Base-by-base conservation (phyloP, 1,284 basidiomycete genomes). In the Puccinia sorghi region DNA sequence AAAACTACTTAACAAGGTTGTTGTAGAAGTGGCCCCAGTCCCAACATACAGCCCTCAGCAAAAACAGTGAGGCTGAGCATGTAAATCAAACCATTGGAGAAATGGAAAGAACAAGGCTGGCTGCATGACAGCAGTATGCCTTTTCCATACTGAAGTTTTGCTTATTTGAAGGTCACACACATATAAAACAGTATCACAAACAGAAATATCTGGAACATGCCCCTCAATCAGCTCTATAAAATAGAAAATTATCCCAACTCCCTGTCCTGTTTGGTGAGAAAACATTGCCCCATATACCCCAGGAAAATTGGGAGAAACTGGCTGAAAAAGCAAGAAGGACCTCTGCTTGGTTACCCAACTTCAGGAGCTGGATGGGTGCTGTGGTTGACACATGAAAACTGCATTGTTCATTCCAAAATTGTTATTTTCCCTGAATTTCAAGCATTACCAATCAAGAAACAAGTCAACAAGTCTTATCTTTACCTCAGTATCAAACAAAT, bases 391-490 rank as follows among this genome's bases (percentile, higher is more conserved):
- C 22, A 17, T 41, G 63, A 66, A 43, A 11, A 17, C 12, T 15
- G 17, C 6, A 69, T 71, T 20, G 20, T 56, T 5, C 69, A 71
- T 7, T 52, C 69, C 7, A 37, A 48, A 2, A 27, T 9, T 3
- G 69, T 27, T 3, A 27, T 71, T 13, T 71, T 71, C 50, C 69
- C 69, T 2, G 48, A 32, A 7, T 71, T 37, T 20, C 69, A 71
- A 25, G 3, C 22, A 17, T 50, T 71, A 22, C 22, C 46, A 17
- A 25, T 52, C 1, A 22, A n/a, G 15, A 17, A 13, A 12, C 32
- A 17, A 9, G 32, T 25, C 32, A n/a, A 13, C 2, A 41, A 39
- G 17, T 9, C 25, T 9, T 25, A 46, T 22, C 13, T 71, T 13
- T 13, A 48, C 25, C 15, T 54, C 22, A 2, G 50, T 2, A 4